Conservation (phyloP, 352 stramenopile genomes). For the Phytophthora podocarpi region DNA sequence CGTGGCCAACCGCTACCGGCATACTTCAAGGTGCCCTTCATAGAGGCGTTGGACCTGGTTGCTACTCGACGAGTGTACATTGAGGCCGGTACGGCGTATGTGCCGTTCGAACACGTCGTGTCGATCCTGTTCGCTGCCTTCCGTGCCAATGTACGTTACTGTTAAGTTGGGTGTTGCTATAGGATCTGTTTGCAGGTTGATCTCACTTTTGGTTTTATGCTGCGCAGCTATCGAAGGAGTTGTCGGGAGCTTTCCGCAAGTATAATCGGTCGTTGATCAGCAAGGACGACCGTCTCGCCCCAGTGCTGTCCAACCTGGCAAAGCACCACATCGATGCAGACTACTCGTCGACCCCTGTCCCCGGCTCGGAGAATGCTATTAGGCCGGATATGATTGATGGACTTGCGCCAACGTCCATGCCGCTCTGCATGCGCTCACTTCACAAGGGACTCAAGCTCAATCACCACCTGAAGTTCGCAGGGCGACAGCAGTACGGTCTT, state of each 20-base stretch:
- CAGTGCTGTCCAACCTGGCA: constrained; percentile 95
- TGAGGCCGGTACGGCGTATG: constrained; percentile 93
- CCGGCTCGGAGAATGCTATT: constrained; percentile 66
- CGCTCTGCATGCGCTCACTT: constrained; percentile 97
- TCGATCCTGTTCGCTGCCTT: constrained; percentile 95
- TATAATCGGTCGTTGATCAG: constrained; percentile 91
- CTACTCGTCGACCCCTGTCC: constrained; percentile 60
- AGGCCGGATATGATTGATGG: constrained; percentile 93
- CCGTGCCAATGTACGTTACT: constrained; percentile 82
- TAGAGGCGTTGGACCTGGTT: constrained; percentile 94
- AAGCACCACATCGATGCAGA: constrained; percentile 96
- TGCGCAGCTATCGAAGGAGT: constrained; percentile 87
- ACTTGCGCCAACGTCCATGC: constrained; percentile 93
- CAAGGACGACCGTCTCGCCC: constrained; percentile 92
- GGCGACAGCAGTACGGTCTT: constrained; percentile 97
- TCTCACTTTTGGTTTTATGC: constrained; percentile 8
- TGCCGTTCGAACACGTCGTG: constrained; percentile 94
- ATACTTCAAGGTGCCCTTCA: constrained; percentile 98
- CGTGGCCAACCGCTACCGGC: constrained; percentile 55
- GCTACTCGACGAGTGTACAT: constrained; percentile 93
- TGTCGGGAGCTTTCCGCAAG: constrained; percentile 89
- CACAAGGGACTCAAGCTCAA: constrained; percentile 94
- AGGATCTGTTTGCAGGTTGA: not conserved
- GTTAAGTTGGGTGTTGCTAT: not conserved
- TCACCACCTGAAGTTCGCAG: constrained; percentile 97